Percentiles rank a stretch among this genome's conserved stretches.
Conservation (phyloP, 768 basidiomycete species). For the Rhodosporidiobolus odoratus region DNA sequence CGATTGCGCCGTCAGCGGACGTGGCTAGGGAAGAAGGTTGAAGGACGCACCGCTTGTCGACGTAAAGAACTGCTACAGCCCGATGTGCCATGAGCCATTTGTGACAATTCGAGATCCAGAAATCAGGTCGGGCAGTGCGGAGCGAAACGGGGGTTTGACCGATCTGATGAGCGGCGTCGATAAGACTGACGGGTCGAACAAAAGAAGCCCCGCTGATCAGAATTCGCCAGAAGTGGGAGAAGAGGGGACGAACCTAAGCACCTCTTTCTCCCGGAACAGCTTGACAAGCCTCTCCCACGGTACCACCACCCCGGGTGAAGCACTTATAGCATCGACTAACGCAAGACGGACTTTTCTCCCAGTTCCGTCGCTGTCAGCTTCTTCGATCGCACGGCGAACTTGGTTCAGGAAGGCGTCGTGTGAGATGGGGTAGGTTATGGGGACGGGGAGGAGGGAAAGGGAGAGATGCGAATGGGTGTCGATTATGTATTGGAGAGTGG, state of each 20-base stretch:
- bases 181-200: constrained; percentile 32
- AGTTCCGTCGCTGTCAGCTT: constrained; percentile 24
- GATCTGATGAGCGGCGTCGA: constrained; percentile 50
- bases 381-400: constrained; percentile 15
- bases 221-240: not conserved
- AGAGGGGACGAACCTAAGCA: constrained; percentile 23
- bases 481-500: constrained; percentile 29
- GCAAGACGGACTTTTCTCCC: constrained; percentile 41
- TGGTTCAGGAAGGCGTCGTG: constrained; percentile 20
- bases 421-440: constrained; percentile 31
- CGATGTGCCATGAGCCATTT: constrained; percentile 40
- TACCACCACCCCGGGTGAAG: constrained; percentile 44
- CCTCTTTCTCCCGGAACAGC: constrained; percentile 44
- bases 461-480: constrained; percentile 30
- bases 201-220: constrained; percentile 22
- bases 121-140: constrained; percentile 43
- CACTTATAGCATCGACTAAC: constrained; percentile 46
- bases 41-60: constrained; percentile 21
- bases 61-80: constrained; percentile 35
- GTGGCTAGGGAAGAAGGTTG: not conserved
- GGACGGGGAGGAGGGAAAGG: constrained; percentile 30
- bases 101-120: constrained; percentile 43
- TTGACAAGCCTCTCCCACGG: constrained; percentile 46
- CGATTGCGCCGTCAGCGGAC: not conserved
- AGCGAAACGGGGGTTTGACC: constrained; percentile 47